Evolutionary conservation across 1,284 basidiomycete genomes (phyloP), one percentile per base, ranked within the genome.

Genomic region (Cutaneotrichosporon cavernicola): DNA sequence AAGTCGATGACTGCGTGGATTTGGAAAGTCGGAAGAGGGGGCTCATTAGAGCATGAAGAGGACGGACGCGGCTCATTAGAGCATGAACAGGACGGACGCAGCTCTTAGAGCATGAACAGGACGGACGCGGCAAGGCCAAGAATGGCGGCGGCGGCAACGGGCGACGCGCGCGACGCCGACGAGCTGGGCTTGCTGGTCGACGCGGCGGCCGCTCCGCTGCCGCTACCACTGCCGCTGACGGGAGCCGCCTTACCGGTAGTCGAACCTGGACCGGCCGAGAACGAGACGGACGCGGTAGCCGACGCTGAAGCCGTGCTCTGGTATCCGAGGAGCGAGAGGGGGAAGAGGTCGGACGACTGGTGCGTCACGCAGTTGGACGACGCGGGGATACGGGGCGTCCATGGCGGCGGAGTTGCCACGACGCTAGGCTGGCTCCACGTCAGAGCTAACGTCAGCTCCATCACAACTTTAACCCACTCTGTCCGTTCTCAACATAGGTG

Each of bases 321-420:
- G 61, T 69, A 69, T 9, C 68, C 68, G 14, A 69, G 63, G 13
- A 21, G 18, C 16, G 80, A 71, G 60, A 51, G 66, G 6, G 78
- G 82, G 79, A 80, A 90, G 31, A 90, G 81, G 22, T 81, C 83
- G 0, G 84, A 71, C 18, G 86, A 87, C 30, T 81, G 72, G 76
- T 77, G 80, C 47, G 78, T 79, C 30, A 64, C 70, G 70, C 80
- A 81, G 73, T 79, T 78, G 66, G 77, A 80, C 6, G 78, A 72
- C 43, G 77, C 76, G 21, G 80, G 80, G 56, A 71, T 76, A 16
- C 76, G 76, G 11, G 89, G 81, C 0, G 82, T 82, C 81, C 89
- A 91, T 0, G 89, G 88, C 73, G 86, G 86, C 6, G 84, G 75
- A 13, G 87, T 85, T 46, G 86, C 80, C 13, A 84, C 83, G 70